These are phyloP conservation scores for Colletotrichum incanum DNA, from an alignment of 2,329 filamentous ascomycete genomes.

Conservation along the genomic window DNA sequence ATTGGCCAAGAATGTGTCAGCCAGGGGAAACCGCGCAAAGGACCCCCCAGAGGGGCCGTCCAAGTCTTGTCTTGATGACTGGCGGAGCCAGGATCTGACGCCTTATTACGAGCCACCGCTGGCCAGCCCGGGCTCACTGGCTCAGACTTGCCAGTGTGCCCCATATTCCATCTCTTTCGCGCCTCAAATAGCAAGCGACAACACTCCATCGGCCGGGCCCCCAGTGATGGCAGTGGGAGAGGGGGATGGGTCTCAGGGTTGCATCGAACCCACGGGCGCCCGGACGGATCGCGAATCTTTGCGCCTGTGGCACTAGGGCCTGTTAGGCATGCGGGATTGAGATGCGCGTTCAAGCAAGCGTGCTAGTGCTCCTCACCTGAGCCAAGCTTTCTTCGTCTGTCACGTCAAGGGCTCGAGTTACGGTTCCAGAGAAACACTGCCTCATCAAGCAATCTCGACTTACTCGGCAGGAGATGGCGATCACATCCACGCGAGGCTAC, in stretches of 20 bases:
- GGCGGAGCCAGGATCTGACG: conserved; percentile 34
- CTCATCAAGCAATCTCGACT: conserved; percentile 5
- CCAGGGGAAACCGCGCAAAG: conserved; percentile 28
- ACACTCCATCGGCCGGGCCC: conserved; percentile 25
- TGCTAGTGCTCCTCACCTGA: conserved; percentile 26
- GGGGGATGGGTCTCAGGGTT: conserved; percentile 36
- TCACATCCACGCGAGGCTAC: background rate
- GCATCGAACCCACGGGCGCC: conserved; percentile 38
- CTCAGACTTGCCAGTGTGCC: conserved; percentile 3
- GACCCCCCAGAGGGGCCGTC: conserved; percentile 20
- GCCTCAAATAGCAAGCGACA: conserved; percentile 41
- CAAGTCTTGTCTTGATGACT: conserved; percentile 41
- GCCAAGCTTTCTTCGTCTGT: conserved; percentile 38
- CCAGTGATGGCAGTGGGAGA: conserved; percentile 22
- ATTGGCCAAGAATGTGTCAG: conserved; percentile 41
- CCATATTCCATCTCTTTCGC: conserved; percentile 34
- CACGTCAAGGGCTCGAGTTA: conserved; percentile 22
- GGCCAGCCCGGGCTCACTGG: conserved; percentile 26
- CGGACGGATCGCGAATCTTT: conserved; percentile 43
- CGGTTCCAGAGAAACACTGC: conserved; percentile 13
- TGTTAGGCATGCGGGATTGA: conserved; percentile 42
- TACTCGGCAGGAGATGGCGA: background rate
- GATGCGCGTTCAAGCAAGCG: conserved; percentile 38
- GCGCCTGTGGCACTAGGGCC: conserved; percentile 38
- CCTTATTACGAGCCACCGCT: conserved; percentile 39